Evolutionary conservation across 1,284 basidiomycete genomes (phyloP), one percentile per base, ranked within the genome.

Genomic region (Afroboletus lepidellus): DNA sequence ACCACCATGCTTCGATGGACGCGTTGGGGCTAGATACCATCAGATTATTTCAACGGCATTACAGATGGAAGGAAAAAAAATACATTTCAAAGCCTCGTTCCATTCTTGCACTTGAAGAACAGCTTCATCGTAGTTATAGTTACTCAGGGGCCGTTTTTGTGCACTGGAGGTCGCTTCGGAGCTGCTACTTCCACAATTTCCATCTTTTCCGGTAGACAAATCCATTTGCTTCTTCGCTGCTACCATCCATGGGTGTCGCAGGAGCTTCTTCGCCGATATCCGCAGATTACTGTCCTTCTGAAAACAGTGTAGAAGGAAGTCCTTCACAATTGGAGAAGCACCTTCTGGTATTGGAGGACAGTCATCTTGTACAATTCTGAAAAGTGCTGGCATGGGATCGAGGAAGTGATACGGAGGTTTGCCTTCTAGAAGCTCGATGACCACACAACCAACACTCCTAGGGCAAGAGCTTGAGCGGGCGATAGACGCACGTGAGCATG

Each of bases 361-460:
- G 69, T 98, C 95, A 65, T 99, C 96, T 69, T 98, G 94, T 1
- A 99, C 96, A 58, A 99, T 98, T 46, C 94, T 86, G 73, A 97
- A 99, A 23, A 99, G 81, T 0, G 96, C 96, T 43, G 95, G 96
- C 94, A 99, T 98, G 4, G 96, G 96, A 55, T 95, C 93, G 27
- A 98, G 81, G 61, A 90, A 91, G 69, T 96, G 91, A 70, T 98
- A 98, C 0, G 96, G 96, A 13, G 96, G 96, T 60, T 92, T 93
- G 11, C 95, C 96, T 70, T 98, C 94, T 21, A 99, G 75, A 12
- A 99, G 80, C 67, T 99, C 96, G 54, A 99, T 96, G 3, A 98
- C 94, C 29, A 97, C 91, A 65, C 95, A 98, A 5, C 96, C 95
- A 8, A 98, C 92, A 62, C 88, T 91, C 91, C 86, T 88, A 54